phyloP scores from a whole-genome alignment of 148 eudicot genomes.

The Vaccinium vitisidaea region DNA sequence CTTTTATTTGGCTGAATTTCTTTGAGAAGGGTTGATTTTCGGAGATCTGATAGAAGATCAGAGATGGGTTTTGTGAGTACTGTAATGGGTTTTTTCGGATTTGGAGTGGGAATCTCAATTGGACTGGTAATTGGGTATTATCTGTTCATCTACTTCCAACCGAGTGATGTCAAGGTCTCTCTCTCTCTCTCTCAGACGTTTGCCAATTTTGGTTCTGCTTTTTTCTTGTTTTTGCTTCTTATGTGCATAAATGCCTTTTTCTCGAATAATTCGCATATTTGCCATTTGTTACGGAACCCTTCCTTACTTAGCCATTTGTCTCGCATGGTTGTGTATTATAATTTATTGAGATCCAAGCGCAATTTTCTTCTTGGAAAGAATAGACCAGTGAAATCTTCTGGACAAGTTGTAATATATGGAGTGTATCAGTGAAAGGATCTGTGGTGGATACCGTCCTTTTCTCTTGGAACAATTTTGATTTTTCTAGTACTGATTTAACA shows the following conservation, averaged over 20 bases:
- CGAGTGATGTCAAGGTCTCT: conserved; percentile 75
- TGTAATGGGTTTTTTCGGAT: conserved; percentile 65
- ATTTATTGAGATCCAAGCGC: not conserved
- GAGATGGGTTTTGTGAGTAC: conserved; percentile 77
- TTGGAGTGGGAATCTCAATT: conserved; percentile 71
- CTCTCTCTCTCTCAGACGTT: conserved; percentile 14
- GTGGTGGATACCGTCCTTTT: not conserved
- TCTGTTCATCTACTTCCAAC: conserved; percentile 66
- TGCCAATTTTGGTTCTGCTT: not conserved
- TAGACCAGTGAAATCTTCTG: not conserved
- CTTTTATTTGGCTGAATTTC: not conserved
- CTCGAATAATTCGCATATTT: not conserved
- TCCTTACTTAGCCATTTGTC: not conserved
- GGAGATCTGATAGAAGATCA: conserved; percentile 24
- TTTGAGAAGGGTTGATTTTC: not conserved
- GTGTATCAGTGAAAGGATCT: not conserved
- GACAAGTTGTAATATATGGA: not conserved
- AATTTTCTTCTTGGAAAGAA: not conserved
- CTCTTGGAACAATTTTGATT: not conserved
- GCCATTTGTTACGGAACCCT: not conserved
- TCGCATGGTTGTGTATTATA: not conserved
- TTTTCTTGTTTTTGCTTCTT: not conserved
- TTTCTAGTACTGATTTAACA: not conserved
- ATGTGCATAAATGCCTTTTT: not conserved
- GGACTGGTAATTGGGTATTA: conserved; percentile 83